Evolutionary conservation across 2,329 filamentous ascomycete genomes (phyloP), one percentile per base, ranked within the genome.

Genomic region (Plenodomus biglobosus): DNA sequence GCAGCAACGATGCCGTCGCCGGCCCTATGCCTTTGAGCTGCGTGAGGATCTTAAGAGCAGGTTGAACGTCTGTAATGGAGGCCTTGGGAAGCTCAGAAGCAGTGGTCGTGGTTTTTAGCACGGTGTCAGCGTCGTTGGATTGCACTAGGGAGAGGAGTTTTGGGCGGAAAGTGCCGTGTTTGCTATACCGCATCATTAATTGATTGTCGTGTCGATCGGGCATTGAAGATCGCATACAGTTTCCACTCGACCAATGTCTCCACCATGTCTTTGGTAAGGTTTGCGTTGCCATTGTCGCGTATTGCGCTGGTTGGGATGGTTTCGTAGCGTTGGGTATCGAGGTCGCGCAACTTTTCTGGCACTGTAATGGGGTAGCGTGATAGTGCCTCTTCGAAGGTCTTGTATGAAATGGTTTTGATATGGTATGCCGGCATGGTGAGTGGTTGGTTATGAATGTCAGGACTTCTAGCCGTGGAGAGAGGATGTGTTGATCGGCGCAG

Each of bases 11-110:
- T 0, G 87, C 88, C 0, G 88, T 92, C 7, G 89, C 89, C 1
- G 89, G 88, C 0, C 89, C 89, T 52, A 95, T 83, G 27, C 89
- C 89, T 54, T 78, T 85, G n/a, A 94, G 75, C 46, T 77, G 77
- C 1, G 77, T 78, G 10, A 92, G 75, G 1, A 73, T 70, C 2
- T 77, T 76, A 6, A 89, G 64, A 3, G 83, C 78, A 38, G 20
- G 41, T 27, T 15, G 47, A 11, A 22, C 44, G 24, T 38, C 20
- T 11, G 27, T 36, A 32, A 20, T 2, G 40, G 6, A 3, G 39
- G 42, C 7, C 3, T 15, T 10, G 27, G 27, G 27, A 11, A 32
- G 27, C 13, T 10, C 3, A 15, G 27, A 10, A 10, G 27, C 27
- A 11, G 8, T 15, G 15, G 27, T 32, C 15, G 85, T 83, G 1